Conservation (phyloP, 768 basidiomycete genomes). For the Auricularia sp. region DNA sequence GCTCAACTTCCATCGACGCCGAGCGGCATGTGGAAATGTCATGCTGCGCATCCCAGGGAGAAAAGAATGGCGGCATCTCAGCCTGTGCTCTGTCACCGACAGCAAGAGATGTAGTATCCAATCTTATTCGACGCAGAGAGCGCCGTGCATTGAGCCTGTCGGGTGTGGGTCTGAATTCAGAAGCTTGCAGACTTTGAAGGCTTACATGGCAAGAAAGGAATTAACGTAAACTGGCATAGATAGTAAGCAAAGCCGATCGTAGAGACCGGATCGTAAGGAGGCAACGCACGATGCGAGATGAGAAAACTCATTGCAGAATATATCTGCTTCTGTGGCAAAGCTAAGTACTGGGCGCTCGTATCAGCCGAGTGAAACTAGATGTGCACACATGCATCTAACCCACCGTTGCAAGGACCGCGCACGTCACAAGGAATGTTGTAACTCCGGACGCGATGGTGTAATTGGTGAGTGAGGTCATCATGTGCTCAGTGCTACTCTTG, state of each 20-base stretch:
- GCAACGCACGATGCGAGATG: conserved; percentile 1
- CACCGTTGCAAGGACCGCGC: conserved; percentile 10
- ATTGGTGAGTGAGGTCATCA: background rate
- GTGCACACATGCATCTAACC: background rate
- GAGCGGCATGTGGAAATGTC: no score
- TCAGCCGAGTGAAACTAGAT: background rate
- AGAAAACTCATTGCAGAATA: conserved; percentile 1
- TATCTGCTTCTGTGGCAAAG: background rate
- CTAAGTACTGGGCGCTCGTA: background rate
- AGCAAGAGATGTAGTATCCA: no score
- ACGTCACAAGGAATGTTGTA: background rate
- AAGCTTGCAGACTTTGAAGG: conserved; percentile 31
- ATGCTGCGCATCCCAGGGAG: no score
- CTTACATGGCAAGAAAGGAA: conserved; percentile 38
- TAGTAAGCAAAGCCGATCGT: no score
- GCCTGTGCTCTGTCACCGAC: no score
- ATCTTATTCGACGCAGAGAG: background rate
- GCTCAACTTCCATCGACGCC: no score
- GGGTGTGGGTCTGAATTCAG: background rate
- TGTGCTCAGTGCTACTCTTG: background rate
- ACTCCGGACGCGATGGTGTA: conserved; percentile 4
- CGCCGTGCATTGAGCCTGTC: background rate
- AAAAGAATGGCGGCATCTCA: no score
- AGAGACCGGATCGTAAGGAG: background rate
- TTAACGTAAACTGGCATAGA: conserved; percentile 39